phyloP scores from a whole-genome alignment of 371 early-diverging fungal species.

The Massospora cicadina region DNA sequence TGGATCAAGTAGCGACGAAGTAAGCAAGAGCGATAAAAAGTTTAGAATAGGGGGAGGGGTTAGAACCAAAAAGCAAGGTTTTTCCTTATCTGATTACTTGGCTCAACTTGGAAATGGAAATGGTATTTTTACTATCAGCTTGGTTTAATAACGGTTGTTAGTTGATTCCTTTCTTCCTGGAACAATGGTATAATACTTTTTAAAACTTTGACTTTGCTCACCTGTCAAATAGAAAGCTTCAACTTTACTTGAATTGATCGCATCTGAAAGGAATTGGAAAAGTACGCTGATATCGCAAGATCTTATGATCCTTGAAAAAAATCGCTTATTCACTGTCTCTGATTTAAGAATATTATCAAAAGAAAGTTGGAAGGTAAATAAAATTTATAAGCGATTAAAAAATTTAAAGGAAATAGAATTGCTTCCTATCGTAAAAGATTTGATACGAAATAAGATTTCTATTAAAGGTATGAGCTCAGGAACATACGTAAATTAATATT shows the following conservation, averaged over 20 bases:
- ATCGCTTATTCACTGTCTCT: slow-evolving; percentile 34
- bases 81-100: not conserved
- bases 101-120: not conserved
- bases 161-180: slow-evolving; percentile 1
- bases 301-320: slow-evolving; percentile 25
- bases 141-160: not conserved
- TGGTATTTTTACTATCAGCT: not conserved
- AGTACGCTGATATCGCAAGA: slow-evolving; percentile 29
- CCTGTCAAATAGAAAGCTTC: slow-evolving; percentile 21
- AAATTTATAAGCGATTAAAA: not conserved
- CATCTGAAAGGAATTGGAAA: slow-evolving; percentile 35
- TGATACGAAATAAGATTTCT: slow-evolving; percentile 20
- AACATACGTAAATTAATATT: not conserved
- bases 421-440: slow-evolving; percentile 29
- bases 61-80: not conserved
- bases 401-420: slow-evolving; percentile 21
- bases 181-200: slow-evolving; percentile 1
- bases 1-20: not conserved
- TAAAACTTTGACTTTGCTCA: not conserved
- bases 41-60: slow-evolving; percentile 8
- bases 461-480: not conserved
- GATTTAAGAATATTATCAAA: slow-evolving; percentile 36
- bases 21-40: not conserved
- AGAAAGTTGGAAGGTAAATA: slow-evolving; percentile 36
- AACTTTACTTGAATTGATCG: slow-evolving; percentile 37